These are phyloP conservation scores for Nakaseomyces uthaithaninus DNA, from an alignment of 1,139 yeast genomes.

Conservation along the genomic window DNA sequence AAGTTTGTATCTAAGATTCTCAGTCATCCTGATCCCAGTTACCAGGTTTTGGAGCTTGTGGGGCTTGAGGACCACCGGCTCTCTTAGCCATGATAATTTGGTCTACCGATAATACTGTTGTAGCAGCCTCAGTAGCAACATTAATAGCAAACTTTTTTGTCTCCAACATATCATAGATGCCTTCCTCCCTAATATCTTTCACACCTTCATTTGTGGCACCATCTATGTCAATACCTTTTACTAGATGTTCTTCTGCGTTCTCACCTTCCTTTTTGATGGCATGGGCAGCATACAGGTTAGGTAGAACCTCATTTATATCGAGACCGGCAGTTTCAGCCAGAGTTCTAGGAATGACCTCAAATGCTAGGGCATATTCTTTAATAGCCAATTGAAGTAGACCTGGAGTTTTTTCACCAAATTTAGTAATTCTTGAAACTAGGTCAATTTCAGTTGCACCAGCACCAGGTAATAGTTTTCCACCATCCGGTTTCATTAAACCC, in stretches of 20 bases:
- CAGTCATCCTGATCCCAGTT: conserved; percentile 97
- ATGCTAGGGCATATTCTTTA: conserved; percentile 88
- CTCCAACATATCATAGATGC: conserved; percentile 70
- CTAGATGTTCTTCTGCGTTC: conserved; percentile 33
- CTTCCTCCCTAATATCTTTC: conserved; percentile 58
- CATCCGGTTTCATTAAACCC: conserved; percentile 70
- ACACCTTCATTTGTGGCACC: conserved; percentile 58
- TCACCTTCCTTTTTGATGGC: conserved; percentile 31
- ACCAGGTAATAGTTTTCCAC: conserved; percentile 71
- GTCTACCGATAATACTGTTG: conserved; percentile 69
- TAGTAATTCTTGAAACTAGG: conserved; percentile 67
- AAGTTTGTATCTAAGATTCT: conserved; percentile 2
- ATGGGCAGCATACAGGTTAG: conserved; percentile 84
- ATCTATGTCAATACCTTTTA: conserved; percentile 67
- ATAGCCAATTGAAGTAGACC: conserved; percentile 90
- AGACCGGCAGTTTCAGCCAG: conserved; percentile 92
- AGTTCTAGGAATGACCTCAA: conserved; percentile 87
- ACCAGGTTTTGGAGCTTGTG: conserved; percentile 73
- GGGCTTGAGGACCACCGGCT: conserved; percentile 92
- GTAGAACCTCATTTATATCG: conserved; percentile 79
- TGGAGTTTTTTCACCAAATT: conserved; percentile 87
- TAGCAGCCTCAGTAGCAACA: conserved; percentile 93
- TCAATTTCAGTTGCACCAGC: conserved; percentile 97
- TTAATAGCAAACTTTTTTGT: conserved; percentile 82
- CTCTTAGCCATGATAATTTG: conserved; percentile 72